phyloP scores from a whole-genome alignment of 2,329 filamentous ascomycete species.

The Pseudopyrenochaeta lycopersici region DNA sequence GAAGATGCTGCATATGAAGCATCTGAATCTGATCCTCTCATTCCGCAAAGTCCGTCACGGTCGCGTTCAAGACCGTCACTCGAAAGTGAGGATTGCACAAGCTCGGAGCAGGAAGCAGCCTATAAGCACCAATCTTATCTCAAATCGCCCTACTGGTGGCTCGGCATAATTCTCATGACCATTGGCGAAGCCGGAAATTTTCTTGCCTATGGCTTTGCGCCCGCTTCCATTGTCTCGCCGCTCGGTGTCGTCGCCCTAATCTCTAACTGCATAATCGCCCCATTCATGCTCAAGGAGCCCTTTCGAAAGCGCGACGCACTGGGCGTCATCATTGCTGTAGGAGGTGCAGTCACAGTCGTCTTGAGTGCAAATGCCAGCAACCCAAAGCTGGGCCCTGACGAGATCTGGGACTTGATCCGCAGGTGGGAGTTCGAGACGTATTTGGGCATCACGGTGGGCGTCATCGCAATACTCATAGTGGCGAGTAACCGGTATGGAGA shows the following conservation, averaged over 20 bases:
- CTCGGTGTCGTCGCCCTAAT: conserved; percentile 96
- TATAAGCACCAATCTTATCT: conserved; percentile 76
- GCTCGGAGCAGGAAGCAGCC: conserved; percentile 37
- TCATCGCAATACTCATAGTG: conserved; percentile 83
- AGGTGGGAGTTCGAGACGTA: conserved; percentile 92
- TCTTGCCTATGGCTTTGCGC: conserved; percentile 95
- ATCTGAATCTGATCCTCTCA: conserved; percentile 47
- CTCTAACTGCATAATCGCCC: conserved; percentile 96
- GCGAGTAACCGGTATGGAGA: conserved; percentile 85
- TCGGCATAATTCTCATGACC: conserved; percentile 90
- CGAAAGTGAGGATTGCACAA: conserved; percentile 35
- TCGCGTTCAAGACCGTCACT: conserved; percentile 39
- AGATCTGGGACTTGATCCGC: conserved; percentile 89
- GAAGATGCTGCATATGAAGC: conserved; percentile 16
- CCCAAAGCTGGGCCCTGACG: conserved; percentile 86
- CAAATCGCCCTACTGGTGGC: conserved; percentile 94
- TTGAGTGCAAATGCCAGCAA: conserved; percentile 89
- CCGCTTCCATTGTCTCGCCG: conserved; percentile 95
- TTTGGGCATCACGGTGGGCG: conserved; percentile 74
- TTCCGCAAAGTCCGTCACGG: conserved; percentile 16
- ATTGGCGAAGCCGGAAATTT: conserved; percentile 96
- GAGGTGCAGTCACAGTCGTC: conserved; percentile 90
- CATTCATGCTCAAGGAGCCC: conserved; percentile 88
- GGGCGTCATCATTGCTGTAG: conserved; percentile 87
- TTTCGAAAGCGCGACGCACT: conserved; percentile 87